Evolutionary conservation across 768 basidiomycete species (phyloP), one percentile per base, ranked within the genome.

Genomic region (Boletellus sp.): DNA sequence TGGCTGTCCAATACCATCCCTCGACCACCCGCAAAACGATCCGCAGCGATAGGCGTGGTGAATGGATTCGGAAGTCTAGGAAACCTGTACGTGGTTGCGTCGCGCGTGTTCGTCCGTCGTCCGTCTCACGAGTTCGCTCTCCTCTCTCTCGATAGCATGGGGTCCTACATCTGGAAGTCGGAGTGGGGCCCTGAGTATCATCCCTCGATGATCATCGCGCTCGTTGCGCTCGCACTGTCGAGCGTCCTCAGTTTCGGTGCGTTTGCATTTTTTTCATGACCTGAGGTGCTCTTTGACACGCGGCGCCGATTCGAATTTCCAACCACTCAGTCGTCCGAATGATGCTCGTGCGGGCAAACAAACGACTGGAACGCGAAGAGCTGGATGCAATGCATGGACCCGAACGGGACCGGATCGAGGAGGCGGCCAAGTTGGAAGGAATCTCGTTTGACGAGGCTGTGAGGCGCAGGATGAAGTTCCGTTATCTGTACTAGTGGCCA

Each of bases 181-280:
- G 63, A 68, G 17, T 86, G 83, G 83, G 72, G 78, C 3, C 84
- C 82, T 0, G 56, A 73, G 50, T 86, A 85, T 52, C 81, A 81
- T 47, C 79, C 70, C 43, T 81, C 81, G 2, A 81, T 85, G 81
- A 72, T 71, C 34, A 82, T 85, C 45, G 72, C 70, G 1, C 57
- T 74, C 4, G 65, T 61, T n/a, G 62, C 69, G 1, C 60, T 76
- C n/a, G 59, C 44, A 4, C 51, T 73, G 8, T 62, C 68, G 23
- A 62, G 63, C 9, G 42, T 62, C 0, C 68, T 78, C 15, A 58
- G 70, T 15, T 52, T 74, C 22, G 62, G 76, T 78, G 47, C 26
- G 51, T 58, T 26, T n/a, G n/a, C 11, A 11, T 28, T n/a, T n/a
- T 5, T 28, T 28, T 28, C 11, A 8, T 28, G 28, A 28, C 11